Conservation (phyloP, 306 rosid species). For the Cucumis hystrix region DNA sequence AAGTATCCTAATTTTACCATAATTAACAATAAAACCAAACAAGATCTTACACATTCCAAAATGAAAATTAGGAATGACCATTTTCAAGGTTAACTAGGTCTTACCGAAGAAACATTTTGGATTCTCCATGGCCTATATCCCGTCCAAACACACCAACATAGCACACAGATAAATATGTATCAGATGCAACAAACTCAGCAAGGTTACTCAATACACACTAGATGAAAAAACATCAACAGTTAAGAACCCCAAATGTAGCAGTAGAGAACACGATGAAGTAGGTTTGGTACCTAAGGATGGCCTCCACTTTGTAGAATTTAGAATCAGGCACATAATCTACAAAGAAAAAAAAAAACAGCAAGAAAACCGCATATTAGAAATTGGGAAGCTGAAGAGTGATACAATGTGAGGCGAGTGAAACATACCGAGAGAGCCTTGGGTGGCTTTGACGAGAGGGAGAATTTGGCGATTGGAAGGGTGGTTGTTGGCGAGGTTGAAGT, state of each 20-base stretch:
- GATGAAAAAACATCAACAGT: not conserved
- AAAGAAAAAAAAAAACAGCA: not conserved
- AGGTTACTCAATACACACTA: not conserved
- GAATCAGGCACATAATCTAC: slow-evolving; percentile 56
- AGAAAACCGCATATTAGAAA: not conserved
- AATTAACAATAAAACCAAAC: not conserved
- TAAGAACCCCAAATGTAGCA: not conserved
- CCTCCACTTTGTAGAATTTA: slow-evolving; percentile 84
- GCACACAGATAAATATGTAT: slow-evolving; percentile 14
- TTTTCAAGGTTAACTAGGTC: slow-evolving; percentile 12
- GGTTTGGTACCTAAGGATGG: slow-evolving; percentile 51
- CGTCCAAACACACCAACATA: slow-evolving; percentile 27
- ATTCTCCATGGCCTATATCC: slow-evolving; percentile 72
- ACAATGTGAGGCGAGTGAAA: not conserved
- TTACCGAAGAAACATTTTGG: slow-evolving; percentile 70
- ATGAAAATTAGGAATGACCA: not conserved
- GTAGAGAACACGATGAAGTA: not conserved
- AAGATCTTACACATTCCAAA: not conserved
- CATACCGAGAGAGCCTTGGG: slow-evolving; percentile 41
- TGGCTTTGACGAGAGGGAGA: slow-evolving; percentile 48
- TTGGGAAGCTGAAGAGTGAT: not conserved
- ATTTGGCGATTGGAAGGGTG: slow-evolving; percentile 17
- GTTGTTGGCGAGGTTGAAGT: slow-evolving; percentile 19
- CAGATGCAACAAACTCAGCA: slow-evolving; percentile 8
- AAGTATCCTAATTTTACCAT: not conserved